Conservation (phyloP, 345 rosid genomes). For the Raphanus raphanistrum region DNA sequence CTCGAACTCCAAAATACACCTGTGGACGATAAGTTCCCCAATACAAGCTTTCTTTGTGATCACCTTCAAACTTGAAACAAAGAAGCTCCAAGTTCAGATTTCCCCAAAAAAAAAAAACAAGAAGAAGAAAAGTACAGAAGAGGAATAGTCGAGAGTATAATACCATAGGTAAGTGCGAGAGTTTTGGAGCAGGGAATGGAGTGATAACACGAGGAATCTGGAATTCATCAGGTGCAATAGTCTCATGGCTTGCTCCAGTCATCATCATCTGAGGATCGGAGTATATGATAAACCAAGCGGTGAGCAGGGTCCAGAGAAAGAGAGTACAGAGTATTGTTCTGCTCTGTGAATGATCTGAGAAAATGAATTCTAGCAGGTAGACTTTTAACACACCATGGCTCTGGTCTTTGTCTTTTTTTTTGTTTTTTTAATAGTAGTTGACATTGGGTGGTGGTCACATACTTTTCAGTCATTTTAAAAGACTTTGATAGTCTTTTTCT, state of each 20-base stretch:
- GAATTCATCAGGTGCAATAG: slow-evolving; percentile 48
- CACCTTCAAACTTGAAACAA: slow-evolving; percentile 70
- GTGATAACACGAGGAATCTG: slow-evolving; percentile 67
- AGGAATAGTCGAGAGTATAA: not conserved
- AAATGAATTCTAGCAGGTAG: not conserved
- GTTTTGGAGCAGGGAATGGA: slow-evolving; percentile 78
- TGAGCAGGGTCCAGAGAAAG: not conserved
- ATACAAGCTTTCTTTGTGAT: slow-evolving; percentile 75
- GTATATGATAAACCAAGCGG: not conserved
- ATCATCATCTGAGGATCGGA: slow-evolving; percentile 32
- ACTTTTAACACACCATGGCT: not conserved
- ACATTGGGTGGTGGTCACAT: not conserved
- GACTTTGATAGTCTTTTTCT: not conserved
- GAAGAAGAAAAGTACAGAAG: not conserved
- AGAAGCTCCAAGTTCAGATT: slow-evolving; percentile 3
- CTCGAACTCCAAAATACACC: slow-evolving; percentile 81
- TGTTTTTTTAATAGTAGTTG: not conserved
- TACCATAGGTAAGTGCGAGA: slow-evolving; percentile 73
- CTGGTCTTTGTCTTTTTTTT: not conserved
- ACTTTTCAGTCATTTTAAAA: not conserved
- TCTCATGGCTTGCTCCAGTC: slow-evolving; percentile 46
- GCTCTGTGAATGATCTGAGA: not conserved
- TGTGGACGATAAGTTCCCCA: slow-evolving; percentile 96
- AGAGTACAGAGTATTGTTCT: not conserved
- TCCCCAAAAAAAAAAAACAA: not conserved